These are phyloP conservation scores for Dactylellina parvicollis DNA, from an alignment of 2,329 filamentous ascomycete species.

Conservation along the genomic window DNA sequence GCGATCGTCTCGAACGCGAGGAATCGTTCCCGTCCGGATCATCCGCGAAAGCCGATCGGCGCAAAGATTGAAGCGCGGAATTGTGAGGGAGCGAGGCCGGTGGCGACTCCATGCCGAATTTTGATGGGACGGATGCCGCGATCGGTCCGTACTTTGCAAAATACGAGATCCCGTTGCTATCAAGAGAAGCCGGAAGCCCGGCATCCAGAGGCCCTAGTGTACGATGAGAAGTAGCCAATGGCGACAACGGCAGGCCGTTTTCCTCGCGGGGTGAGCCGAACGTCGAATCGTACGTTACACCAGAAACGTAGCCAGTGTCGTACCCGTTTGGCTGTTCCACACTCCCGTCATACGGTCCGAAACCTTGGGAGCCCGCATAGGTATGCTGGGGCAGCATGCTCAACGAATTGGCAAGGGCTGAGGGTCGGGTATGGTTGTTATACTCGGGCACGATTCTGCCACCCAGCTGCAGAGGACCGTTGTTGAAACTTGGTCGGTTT, in stretches of 20 bases:
- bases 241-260: slow-evolving; percentile 81
- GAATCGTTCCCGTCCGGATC: slow-evolving; percentile 69
- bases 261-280: slow-evolving; percentile 88
- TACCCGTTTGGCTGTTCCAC: slow-evolving; percentile 70
- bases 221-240: slow-evolving; percentile 70
- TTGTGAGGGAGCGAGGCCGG: slow-evolving; percentile 73
- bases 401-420: slow-evolving; percentile 78
- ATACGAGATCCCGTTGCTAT: slow-evolving; percentile 93
- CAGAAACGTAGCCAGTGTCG: slow-evolving; percentile 59
- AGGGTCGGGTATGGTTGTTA: slow-evolving; percentile 71
- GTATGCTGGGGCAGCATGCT: slow-evolving; percentile 66
- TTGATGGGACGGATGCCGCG: slow-evolving; percentile 89
- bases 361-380: slow-evolving; percentile 62
- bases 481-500: slow-evolving; percentile 72
- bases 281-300: slow-evolving; percentile 64
- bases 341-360: slow-evolving; percentile 66
- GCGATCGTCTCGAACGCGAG: slow-evolving; percentile 70
- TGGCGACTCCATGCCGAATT: slow-evolving; percentile 88
- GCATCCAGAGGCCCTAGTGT: slow-evolving; percentile 88
- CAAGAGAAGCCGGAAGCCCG: slow-evolving; percentile 90
- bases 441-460: slow-evolving; percentile 75
- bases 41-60: slow-evolving; percentile 73
- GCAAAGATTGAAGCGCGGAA: slow-evolving; percentile 69
- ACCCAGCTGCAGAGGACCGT: slow-evolving; percentile 70
- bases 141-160: slow-evolving; percentile 89